Percentiles rank a stretch among this genome's conserved stretches.
These are phyloP conservation scores for Echium plantagineum DNA, from an alignment of 257 asterid genomes.

Conservation along the genomic window DNA sequence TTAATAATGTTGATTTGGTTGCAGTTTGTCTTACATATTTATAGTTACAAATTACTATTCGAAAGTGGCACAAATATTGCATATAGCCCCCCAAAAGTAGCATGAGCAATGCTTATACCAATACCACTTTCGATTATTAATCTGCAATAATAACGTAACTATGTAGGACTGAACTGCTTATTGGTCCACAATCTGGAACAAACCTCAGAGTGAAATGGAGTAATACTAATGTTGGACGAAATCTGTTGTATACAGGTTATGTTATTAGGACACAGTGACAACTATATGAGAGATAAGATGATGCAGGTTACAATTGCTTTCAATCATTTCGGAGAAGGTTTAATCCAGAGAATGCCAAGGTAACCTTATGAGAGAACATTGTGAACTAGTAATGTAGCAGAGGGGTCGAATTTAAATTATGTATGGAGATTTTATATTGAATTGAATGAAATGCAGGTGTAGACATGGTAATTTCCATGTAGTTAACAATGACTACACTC, in stretches of 20 bases:
- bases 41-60: too few species aligned
- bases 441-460: constrained; percentile 42
- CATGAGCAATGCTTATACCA: too few species aligned
- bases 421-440: not conserved
- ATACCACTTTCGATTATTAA: too few species aligned
- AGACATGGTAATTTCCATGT: constrained; percentile 90
- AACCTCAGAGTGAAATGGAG: too few species aligned
- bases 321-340: constrained; percentile 51
- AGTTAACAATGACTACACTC: constrained; percentile 88
- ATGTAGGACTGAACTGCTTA: too few species aligned
- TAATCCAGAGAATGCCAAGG: constrained; percentile 55
- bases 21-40: too few species aligned
- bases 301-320: constrained; percentile 55
- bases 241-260: constrained; percentile 29
- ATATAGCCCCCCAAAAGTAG: too few species aligned
- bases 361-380: not conserved
- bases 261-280: constrained; percentile 43
- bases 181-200: too few species aligned
- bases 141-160: too few species aligned
- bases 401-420: not conserved
- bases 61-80: too few species aligned
- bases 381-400: not conserved
- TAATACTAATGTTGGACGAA: not conserved
- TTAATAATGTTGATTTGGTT: too few species aligned
- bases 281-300: constrained; percentile 26